These are phyloP conservation scores for Clavariopsis aquatica DNA, from an alignment of 495 filamentous ascomycete genomes.

Conservation along the genomic window DNA sequence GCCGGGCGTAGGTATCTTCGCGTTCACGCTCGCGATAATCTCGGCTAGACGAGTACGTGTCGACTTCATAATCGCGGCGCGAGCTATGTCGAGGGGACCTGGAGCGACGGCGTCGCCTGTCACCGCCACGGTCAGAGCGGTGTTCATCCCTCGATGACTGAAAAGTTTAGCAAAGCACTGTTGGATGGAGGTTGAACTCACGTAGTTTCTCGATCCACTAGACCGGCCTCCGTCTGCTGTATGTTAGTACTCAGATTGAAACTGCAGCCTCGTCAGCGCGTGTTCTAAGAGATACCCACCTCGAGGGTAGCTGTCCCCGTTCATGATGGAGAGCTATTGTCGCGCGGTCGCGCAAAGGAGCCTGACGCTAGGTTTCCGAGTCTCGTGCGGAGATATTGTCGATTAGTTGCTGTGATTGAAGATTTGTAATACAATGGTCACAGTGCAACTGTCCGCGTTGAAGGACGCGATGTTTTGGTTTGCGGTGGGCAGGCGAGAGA, in stretches of 20 bases:
- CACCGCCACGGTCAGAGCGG: slow-evolving; percentile 40
- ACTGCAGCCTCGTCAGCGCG: slow-evolving; percentile 20
- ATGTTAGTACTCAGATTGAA: slow-evolving; percentile 27
- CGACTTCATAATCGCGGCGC: slow-evolving; percentile 70
- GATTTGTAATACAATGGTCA: neutral
- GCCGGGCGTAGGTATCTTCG: slow-evolving; percentile 78
- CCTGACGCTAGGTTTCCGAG: neutral
- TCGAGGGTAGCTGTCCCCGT: slow-evolving; percentile 82
- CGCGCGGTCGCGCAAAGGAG: neutral
- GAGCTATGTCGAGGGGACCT: slow-evolving; percentile 64
- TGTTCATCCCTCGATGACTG: slow-evolving; percentile 40
- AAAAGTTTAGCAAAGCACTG: neutral
- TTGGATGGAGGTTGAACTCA: slow-evolving; percentile 47
- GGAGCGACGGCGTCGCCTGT: slow-evolving; percentile 62
- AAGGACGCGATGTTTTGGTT: neutral
- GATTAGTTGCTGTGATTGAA: neutral
- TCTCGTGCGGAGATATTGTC: neutral
- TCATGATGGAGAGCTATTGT: slow-evolving; percentile 60
- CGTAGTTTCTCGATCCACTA: slow-evolving; percentile 68
- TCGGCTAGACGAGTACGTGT: slow-evolving; percentile 86
- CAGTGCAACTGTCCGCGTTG: neutral
- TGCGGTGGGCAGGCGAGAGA: neutral
- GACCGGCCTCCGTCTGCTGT: slow-evolving; percentile 64
- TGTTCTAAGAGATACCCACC: slow-evolving; percentile 59
- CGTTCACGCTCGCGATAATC: slow-evolving; percentile 89